phyloP scores from a whole-genome alignment of 805 yeast species.

The Metschnikowia kofuensis region DNA sequence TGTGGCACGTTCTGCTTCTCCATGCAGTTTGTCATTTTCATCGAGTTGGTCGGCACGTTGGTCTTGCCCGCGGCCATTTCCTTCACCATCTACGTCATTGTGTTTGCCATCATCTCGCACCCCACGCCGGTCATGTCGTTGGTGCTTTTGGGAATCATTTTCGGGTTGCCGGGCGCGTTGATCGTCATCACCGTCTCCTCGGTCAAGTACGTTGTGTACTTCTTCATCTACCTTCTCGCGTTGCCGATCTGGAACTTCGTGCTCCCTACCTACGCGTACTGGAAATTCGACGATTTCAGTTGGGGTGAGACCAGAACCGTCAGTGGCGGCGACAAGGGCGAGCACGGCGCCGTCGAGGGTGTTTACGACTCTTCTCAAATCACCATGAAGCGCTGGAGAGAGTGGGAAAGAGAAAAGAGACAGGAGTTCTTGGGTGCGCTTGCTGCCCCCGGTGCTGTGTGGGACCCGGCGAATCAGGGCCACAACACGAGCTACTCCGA shows the following conservation, averaged over 20 bases:
- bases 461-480: conserved; percentile 42
- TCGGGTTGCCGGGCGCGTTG: conserved; percentile 82
- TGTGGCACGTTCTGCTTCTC: conserved; percentile 95
- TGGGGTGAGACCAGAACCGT: conserved; percentile 96
- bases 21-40: conserved; percentile 85
- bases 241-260: conserved; percentile 94
- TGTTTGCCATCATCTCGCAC: conserved; percentile 61
- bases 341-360: conserved; percentile 70
- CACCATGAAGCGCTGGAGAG: conserved; percentile 92
- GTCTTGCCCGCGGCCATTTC: conserved; percentile 86
- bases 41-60: conserved; percentile 83
- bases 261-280: conserved; percentile 79
- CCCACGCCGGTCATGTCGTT: conserved; percentile 81
- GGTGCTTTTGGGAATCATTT: conserved; percentile 68
- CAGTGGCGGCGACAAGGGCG: conserved; percentile 61
- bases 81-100: conserved; percentile 76
- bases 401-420: conserved; percentile 73
- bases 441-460: conserved; percentile 40
- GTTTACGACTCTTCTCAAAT: conserved; percentile 89
- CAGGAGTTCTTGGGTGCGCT: conserved; percentile 25
- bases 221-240: conserved; percentile 71
- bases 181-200: conserved; percentile 80
- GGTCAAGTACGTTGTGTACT: conserved; percentile 70
- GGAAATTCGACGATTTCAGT: conserved; percentile 95
- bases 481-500: conserved; percentile 28